These are phyloP conservation scores for Ambrosia trifida DNA, from an alignment of 129 eudicot species.

Conservation along the genomic window DNA sequence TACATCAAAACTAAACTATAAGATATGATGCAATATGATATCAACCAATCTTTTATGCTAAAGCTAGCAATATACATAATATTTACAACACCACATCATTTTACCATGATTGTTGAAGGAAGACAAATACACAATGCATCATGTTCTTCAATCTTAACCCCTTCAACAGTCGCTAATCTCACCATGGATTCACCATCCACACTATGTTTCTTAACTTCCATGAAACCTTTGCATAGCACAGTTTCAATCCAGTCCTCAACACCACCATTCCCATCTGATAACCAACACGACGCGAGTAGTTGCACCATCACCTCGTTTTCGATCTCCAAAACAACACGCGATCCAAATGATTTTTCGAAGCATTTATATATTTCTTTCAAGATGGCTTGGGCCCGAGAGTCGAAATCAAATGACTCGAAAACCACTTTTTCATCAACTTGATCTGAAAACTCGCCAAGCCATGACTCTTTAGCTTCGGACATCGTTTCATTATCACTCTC, in stretches of 20 bases:
- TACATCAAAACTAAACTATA: no score
- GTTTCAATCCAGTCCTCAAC: constrained; percentile 61
- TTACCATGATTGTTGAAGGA: constrained; percentile 50
- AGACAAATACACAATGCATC: constrained; percentile 50
- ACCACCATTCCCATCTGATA: constrained; percentile 38
- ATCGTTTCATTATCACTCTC: constrained; percentile 38
- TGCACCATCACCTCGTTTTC: constrained; percentile 66
- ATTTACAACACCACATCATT: constrained; percentile 31
- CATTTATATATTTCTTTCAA: constrained; percentile 38
- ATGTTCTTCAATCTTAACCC: constrained; percentile 42
- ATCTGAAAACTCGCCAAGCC: constrained; percentile 66
- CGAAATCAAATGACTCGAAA: constrained; percentile 69
- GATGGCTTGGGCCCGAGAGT: constrained; percentile 48
- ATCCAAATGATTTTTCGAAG: constrained; percentile 45
- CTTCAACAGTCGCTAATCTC: constrained; percentile 50
- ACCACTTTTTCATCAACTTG: constrained; percentile 60
- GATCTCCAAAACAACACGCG: constrained; percentile 45
- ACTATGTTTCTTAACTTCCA: constrained; percentile 44
- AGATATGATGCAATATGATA: no score
- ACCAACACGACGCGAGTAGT: constrained; percentile 69
- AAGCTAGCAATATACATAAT: neutral
- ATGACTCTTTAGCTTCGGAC: constrained; percentile 42
- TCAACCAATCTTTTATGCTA: no score
- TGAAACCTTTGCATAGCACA: constrained; percentile 43
- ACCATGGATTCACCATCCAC: constrained; percentile 32